Percentiles rank a stretch among this genome's conserved stretches.
Evolutionary conservation across 2,329 filamentous ascomycete genomes (phyloP).

Genomic region (Aspergillus sp.): DNA sequence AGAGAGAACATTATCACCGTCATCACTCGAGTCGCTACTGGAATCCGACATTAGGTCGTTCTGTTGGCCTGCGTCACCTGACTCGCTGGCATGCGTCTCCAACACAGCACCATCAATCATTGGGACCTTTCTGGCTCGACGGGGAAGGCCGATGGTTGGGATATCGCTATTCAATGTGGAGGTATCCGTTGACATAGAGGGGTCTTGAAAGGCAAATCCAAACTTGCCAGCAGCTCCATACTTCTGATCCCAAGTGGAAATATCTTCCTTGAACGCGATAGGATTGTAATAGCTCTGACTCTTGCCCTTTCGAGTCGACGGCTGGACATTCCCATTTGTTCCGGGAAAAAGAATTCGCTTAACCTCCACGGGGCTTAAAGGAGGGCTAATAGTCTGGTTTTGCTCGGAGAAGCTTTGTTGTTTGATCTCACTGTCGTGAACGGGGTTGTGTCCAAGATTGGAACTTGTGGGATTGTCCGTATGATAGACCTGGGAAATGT

Average conservation of each 20-base stretch:
- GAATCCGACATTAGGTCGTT: slow-evolving; percentile 26
- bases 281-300: slow-evolving; percentile 51
- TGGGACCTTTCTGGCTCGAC: slow-evolving; percentile 14
- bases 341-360: slow-evolving; percentile 47
- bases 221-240: slow-evolving; percentile 52
- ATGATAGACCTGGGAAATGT: not conserved
- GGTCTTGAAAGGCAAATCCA: slow-evolving; percentile 29
- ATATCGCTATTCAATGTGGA: slow-evolving; percentile 24
- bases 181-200: slow-evolving; percentile 5
- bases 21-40: slow-evolving; percentile 25
- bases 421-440: slow-evolving; percentile 1
- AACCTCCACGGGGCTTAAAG: slow-evolving; percentile 40
- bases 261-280: slow-evolving; percentile 50
- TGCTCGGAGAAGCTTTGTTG: slow-evolving; percentile 10
- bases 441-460: slow-evolving; percentile 6
- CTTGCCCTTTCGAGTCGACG: slow-evolving; percentile 10
- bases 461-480: not conserved
- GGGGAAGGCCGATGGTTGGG: slow-evolving; percentile 40
- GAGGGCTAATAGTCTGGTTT: slow-evolving; percentile 36
- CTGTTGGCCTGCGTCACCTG: slow-evolving; percentile 9
- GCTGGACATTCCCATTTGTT: slow-evolving; percentile 6
- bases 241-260: slow-evolving; percentile 52
- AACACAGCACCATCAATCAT: not conserved
- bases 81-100: slow-evolving; percentile 8
- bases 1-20: slow-evolving; percentile 25